Percentiles rank a stretch among this genome's conserved stretches.
These are phyloP conservation scores for Penicillium vulpinum DNA, from an alignment of 2,329 filamentous ascomycete genomes.

Conservation along the genomic window DNA sequence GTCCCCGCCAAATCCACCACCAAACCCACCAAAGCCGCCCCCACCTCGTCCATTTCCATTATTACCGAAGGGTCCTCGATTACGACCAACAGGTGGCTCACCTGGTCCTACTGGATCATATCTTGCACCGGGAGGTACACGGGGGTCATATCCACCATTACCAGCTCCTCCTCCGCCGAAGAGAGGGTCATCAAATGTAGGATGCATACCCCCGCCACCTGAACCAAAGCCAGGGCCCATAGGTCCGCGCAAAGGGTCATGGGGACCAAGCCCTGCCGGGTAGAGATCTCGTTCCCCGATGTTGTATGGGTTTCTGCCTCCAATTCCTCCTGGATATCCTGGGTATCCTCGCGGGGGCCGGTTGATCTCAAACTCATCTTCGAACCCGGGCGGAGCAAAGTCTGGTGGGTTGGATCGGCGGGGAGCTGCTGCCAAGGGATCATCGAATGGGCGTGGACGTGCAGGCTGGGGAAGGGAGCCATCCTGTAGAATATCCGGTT, in stretches of 20 bases:
- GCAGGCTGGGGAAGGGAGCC: conserved; percentile 60
- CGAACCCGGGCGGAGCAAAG: conserved; percentile 85
- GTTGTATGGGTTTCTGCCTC: conserved; percentile 60
- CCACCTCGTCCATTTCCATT: conserved; percentile 28
- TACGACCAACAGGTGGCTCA: conserved; percentile 50
- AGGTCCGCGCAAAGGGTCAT: conserved; percentile 73
- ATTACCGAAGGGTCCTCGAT: conserved; percentile 47
- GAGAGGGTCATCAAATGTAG: conserved; percentile 87
- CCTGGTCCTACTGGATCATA: conserved; percentile 86
- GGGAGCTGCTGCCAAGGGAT: conserved; percentile 62
- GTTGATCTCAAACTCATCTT: conserved; percentile 86
- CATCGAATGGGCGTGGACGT: conserved; percentile 66
- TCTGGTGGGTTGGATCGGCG: conserved; percentile 68
- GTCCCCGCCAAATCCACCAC: conserved; percentile 49
- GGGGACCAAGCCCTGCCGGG: conserved; percentile 62
- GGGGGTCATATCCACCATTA: conserved; percentile 62
- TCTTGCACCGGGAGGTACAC: conserved; percentile 81
- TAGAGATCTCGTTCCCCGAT: conserved; percentile 73
- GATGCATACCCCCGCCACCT: conserved; percentile 83
- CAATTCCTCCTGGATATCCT: conserved; percentile 32
- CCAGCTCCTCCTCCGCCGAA: conserved; percentile 62
- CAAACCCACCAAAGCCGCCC: conserved; percentile 58
- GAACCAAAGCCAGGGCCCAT: conserved; percentile 64
- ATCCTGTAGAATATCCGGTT: conserved; percentile 52
- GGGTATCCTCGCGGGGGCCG: conserved; percentile 58